phyloP scores from a whole-genome alignment of 495 filamentous ascomycete species.

The Aspergillus ostianus region DNA sequence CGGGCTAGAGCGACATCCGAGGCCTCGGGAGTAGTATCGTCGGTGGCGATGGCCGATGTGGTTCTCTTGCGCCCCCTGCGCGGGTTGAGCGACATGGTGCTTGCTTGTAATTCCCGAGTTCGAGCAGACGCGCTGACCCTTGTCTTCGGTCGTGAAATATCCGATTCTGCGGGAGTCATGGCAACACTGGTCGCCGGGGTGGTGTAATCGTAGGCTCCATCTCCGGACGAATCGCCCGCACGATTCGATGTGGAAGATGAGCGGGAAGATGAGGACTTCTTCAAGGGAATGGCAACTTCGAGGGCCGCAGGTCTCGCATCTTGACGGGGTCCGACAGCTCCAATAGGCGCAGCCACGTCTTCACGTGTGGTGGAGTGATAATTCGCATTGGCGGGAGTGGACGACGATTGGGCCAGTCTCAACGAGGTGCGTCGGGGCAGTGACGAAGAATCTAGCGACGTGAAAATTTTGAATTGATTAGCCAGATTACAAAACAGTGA shows the following conservation, averaged over 20 bases:
- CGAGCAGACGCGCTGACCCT: constrained; percentile 41
- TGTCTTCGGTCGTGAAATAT: constrained; percentile 26
- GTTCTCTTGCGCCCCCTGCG: constrained; percentile 37
- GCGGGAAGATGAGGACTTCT: constrained; percentile 23
- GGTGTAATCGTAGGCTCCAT: constrained; percentile 59
- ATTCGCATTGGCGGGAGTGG: constrained; percentile 15
- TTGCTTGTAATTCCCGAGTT: constrained; percentile 41
- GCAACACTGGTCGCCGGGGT: constrained; percentile 77
- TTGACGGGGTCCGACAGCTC: background rate
- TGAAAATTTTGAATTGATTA: background rate
- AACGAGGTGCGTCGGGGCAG: constrained; percentile 24
- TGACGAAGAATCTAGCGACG: constrained; percentile 5
- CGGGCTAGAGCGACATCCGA: constrained; percentile 58
- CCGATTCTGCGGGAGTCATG: constrained; percentile 53
- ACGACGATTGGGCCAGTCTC: constrained; percentile 24
- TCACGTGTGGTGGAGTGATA: constrained; percentile 7
- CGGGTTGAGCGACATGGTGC: constrained; percentile 31
- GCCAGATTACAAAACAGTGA: background rate
- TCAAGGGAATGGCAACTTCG: constrained; percentile 44
- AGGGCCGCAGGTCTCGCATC: constrained; percentile 9
- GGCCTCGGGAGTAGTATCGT: constrained; percentile 36
- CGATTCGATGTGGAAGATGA: constrained; percentile 33
- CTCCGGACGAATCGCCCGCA: constrained; percentile 29
- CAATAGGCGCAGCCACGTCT: background rate
- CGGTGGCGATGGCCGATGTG: constrained; percentile 17